Conservation (phyloP, 345 rosid species). For the Citrus maxima region DNA sequence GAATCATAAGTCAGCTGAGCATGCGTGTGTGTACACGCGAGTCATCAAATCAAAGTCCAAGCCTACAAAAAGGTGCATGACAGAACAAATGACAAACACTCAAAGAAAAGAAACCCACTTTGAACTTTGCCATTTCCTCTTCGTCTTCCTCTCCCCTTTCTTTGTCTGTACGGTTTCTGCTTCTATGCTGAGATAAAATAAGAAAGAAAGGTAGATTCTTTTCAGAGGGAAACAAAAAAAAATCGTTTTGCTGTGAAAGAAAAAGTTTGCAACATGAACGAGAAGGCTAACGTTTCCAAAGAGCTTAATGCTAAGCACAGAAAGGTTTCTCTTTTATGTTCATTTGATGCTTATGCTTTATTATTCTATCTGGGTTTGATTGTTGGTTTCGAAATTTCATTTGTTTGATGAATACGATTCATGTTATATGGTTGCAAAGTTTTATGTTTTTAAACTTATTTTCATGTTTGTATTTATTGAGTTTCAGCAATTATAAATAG, state of each 20-base stretch:
- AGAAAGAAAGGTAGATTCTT: not conserved
- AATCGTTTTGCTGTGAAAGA: not conserved
- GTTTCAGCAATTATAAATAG: not conserved
- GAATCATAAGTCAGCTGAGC: constrained; percentile 9
- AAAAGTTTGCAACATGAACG: constrained; percentile 40
- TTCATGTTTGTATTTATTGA: not conserved
- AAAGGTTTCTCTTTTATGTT: constrained; percentile 38
- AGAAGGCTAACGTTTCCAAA: constrained; percentile 62
- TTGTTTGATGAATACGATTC: not conserved
- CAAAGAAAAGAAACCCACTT: constrained; percentile 15
- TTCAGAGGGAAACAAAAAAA: not conserved
- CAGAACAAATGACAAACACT: not conserved
- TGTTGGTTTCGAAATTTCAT: constrained; percentile 2
- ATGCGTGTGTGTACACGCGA: constrained; percentile 27
- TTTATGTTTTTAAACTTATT: constrained; percentile 6
- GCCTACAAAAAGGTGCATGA: not conserved
- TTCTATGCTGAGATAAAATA: not conserved
- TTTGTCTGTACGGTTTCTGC: not conserved
- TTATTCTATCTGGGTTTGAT: not conserved
- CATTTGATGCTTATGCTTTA: not conserved
- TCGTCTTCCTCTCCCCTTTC: not conserved
- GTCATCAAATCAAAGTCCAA: constrained; percentile 12
- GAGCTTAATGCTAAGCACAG: constrained; percentile 55
- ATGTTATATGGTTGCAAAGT: constrained; percentile 6
- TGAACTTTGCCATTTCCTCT: constrained; percentile 19